phyloP scores from a whole-genome alignment of 1,284 basidiomycete species.

The Athelia sp. region DNA sequence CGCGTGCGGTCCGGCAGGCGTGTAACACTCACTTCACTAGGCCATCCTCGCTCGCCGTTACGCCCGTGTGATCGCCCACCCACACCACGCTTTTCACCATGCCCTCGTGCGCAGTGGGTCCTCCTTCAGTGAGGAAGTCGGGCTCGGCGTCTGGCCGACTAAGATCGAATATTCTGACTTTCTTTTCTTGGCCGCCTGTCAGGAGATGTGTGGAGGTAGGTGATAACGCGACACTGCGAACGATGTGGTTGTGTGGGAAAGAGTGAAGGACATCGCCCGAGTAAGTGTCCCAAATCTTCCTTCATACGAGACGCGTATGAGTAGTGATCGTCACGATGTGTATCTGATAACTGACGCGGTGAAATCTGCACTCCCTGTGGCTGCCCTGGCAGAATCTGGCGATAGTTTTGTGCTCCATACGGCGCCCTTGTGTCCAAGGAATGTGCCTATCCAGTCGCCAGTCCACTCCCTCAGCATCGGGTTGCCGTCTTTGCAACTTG shows the following conservation, averaged over 20 bases:
- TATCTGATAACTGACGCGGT: slow-evolving; percentile 71
- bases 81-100: slow-evolving; percentile 91
- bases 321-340: not conserved
- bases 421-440: slow-evolving; percentile 97
- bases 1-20: no score
- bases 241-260: slow-evolving; percentile 97
- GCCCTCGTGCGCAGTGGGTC: slow-evolving; percentile 73
- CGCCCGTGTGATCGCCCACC: slow-evolving; percentile 83
- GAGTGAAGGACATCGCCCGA: slow-evolving; percentile 85
- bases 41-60: slow-evolving; percentile 91
- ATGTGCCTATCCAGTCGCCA: slow-evolving; percentile 98
- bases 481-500: slow-evolving; percentile 95
- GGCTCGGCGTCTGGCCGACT: slow-evolving; percentile 80
- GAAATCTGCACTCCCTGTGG: slow-evolving; percentile 95
- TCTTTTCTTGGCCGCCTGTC: slow-evolving; percentile 98
- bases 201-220: slow-evolving; percentile 63
- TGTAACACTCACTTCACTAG: slow-evolving; percentile 67
- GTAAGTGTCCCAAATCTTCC: slow-evolving; percentile 98
- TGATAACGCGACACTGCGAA: slow-evolving; percentile 88
- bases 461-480: slow-evolving; percentile 96
- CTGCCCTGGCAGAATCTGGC: slow-evolving; percentile 81
- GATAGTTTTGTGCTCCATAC: slow-evolving; percentile 97
- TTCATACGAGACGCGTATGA: slow-evolving; percentile 24
- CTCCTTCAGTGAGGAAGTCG: slow-evolving; percentile 65
- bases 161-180: slow-evolving; percentile 92